Percentiles rank a stretch among this genome's conserved stretches.
Evolutionary conservation across 2,329 filamentous ascomycete species (phyloP).

Genomic region (Monilinia vaccinii-corymbosi): DNA sequence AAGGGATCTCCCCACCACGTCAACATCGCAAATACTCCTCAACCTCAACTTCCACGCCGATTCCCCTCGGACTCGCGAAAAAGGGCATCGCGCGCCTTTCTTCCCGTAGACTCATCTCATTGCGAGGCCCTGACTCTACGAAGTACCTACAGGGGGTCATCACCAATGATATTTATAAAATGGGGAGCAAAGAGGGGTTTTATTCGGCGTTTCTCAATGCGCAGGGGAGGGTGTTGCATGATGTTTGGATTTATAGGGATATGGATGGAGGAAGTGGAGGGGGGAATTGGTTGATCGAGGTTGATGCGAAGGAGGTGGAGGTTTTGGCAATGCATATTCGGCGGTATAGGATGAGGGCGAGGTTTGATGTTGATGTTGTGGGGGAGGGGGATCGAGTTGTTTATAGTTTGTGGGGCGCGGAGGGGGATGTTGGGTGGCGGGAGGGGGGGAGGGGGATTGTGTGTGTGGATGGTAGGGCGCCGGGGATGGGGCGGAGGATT

Average conservation of each 20-base stretch:
- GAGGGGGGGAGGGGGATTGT: slow-evolving; percentile 14
- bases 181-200: slow-evolving; percentile 42
- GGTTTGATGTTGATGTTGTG: slow-evolving; percentile 60
- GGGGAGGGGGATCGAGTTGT: slow-evolving; percentile 55
- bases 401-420: slow-evolving; percentile 60
- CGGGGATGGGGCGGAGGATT: slow-evolving; percentile 46
- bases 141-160: slow-evolving; percentile 84
- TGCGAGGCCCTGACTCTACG: slow-evolving; percentile 70
- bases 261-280: neutral
- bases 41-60: slow-evolving; percentile 28
- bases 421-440: slow-evolving; percentile 9
- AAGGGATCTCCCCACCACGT: neutral
- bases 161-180: slow-evolving; percentile 54
- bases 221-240: slow-evolving; percentile 73
- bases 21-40: slow-evolving; percentile 1
- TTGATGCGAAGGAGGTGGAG: slow-evolving; percentile 59
- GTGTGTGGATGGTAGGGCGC: slow-evolving; percentile 42
- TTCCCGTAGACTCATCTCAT: slow-evolving; percentile 69
- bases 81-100: slow-evolving; percentile 48
- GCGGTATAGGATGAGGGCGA: slow-evolving; percentile 77
- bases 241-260: slow-evolving; percentile 77
- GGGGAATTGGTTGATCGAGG: slow-evolving; percentile 49
- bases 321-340: slow-evolving; percentile 63
- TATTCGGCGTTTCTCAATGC: slow-evolving; percentile 85
- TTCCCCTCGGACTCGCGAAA: slow-evolving; percentile 29